Percentiles rank a stretch among this genome's conserved stretches.
Conservation (phyloP, 352 stramenopile genomes). For the Globisporangium carolinianum region DNA sequence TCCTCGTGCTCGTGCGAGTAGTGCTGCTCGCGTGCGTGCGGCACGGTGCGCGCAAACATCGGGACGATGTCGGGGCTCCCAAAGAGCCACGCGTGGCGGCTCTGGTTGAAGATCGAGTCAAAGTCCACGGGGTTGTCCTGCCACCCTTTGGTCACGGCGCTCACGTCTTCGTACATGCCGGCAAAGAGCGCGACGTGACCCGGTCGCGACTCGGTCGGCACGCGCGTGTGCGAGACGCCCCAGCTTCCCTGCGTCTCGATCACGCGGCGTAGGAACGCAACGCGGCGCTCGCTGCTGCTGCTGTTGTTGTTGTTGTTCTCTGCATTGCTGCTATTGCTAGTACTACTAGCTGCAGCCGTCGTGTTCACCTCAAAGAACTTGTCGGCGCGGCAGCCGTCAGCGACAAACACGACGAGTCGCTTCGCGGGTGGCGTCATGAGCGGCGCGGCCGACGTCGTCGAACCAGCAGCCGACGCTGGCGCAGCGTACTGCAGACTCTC, state of each 20-base stretch:
- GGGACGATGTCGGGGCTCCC: constrained; percentile 82
- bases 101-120: constrained; percentile 85
- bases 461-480: background rate
- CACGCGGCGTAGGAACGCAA: constrained; percentile 59
- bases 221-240: constrained; percentile 82
- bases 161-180: constrained; percentile 86
- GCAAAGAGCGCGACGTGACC: constrained; percentile 83
- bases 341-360: constrained; percentile 1
- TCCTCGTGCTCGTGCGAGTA: constrained; percentile 80
- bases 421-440: constrained; percentile 33
- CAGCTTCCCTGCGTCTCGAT: constrained; percentile 51
- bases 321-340: background rate
- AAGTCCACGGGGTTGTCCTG: constrained; percentile 85
- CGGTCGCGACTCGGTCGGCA: constrained; percentile 80
- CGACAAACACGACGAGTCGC: constrained; percentile 76
- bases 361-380: constrained; percentile 72
- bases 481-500: constrained; percentile 35
- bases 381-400: constrained; percentile 78
- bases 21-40: constrained; percentile 54
- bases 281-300: constrained; percentile 17
- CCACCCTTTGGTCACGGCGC: constrained; percentile 83
- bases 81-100: constrained; percentile 52
- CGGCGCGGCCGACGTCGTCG: constrained; percentile 17
- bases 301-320: constrained; percentile 5
- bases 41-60: constrained; percentile 78